Evolutionary conservation across 1,139 yeast species (phyloP), one percentile per base, ranked within the genome.

Genomic region (Yamadazyma aaseri): DNA sequence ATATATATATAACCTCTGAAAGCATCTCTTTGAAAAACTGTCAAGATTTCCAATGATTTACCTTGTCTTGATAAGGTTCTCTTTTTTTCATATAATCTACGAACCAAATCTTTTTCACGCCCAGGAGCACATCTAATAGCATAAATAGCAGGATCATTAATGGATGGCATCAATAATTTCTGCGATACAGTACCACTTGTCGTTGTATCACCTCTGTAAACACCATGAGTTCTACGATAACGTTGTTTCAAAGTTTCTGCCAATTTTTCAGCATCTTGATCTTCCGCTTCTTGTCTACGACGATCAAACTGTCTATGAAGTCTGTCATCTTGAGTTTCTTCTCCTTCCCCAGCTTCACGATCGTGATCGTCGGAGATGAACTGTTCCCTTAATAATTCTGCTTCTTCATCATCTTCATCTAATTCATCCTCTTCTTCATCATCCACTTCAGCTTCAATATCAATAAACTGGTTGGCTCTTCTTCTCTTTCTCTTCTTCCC

Each of bases 381-480:
- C 53, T 86, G 96, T 54, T 89, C 95, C 50, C 90, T 77, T 38
- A 85, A 77, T 27, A 86, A 65, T 45, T 85, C 97, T 8, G 92
- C 96, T 49, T 87, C 97, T 47, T 87, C 81, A 40, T 76, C 96
- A 40, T 89, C 97, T 47, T 90, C 97, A 34, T 70, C 76, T 32
- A 87, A 83, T 26, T 82, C 90, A 26, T 92, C 98, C 46, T 92
- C 98, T 40, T 92, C 98, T 48, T 92, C 98, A 41, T 92, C 97
- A 58, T 94, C 96, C 39, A 92, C 99, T 58, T 92, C 98, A 40
- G 99, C 99, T 70, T 92, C 98, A 37, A 92, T 95, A 84, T 92
- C 99, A 63, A 92, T 75, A 61, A 92, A 92, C 69, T 86, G 92
- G 60, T 92, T 92, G 50, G 89, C 80, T 33, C 81, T 76, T 58